These are phyloP conservation scores for Epicoccum nigrum DNA, from an alignment of 2,329 filamentous ascomycete species.

Conservation along the genomic window DNA sequence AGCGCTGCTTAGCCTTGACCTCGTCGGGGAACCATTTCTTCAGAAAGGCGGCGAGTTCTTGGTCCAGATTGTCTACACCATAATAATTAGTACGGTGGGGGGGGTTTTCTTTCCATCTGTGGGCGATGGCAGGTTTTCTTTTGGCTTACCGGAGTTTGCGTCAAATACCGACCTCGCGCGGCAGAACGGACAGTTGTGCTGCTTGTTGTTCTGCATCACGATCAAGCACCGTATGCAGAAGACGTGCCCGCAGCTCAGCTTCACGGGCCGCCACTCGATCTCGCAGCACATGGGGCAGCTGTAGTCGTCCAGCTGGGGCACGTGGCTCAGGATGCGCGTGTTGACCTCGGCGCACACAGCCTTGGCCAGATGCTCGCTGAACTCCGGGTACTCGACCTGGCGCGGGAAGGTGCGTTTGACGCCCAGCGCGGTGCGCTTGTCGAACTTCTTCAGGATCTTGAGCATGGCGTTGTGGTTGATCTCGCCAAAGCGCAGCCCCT, in stretches of 20 bases:
- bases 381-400: constrained; percentile 61
- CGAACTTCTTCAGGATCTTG: constrained; percentile 92
- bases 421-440: constrained; percentile 80
- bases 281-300: constrained; percentile 79
- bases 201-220: constrained; percentile 73
- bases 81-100: no score
- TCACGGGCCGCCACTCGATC: constrained; percentile 82
- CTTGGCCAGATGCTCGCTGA: constrained; percentile 71
- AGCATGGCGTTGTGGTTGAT: constrained; percentile 77
- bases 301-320: constrained; percentile 86
- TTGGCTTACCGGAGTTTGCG: constrained; percentile 64
- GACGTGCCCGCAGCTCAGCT: constrained; percentile 74
- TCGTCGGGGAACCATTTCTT: constrained; percentile 81
- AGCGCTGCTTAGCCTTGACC: constrained; percentile 61
- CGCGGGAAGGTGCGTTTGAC: constrained; percentile 68
- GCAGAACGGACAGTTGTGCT: constrained; percentile 77
- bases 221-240: constrained; percentile 87
- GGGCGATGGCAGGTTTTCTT: neutral
- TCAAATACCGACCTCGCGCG: constrained; percentile 72
- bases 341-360: constrained; percentile 78
- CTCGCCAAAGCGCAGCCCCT: constrained; percentile 81
- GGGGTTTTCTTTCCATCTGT: no score
- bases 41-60: constrained; percentile 70
- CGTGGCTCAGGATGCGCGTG: constrained; percentile 71
- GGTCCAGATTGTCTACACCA: constrained; percentile 72